Percentiles rank a stretch among this genome's conserved stretches.
phyloP scores from a whole-genome alignment of 2,329 filamentous ascomycete genomes.

The Botrytis fabae region DNA sequence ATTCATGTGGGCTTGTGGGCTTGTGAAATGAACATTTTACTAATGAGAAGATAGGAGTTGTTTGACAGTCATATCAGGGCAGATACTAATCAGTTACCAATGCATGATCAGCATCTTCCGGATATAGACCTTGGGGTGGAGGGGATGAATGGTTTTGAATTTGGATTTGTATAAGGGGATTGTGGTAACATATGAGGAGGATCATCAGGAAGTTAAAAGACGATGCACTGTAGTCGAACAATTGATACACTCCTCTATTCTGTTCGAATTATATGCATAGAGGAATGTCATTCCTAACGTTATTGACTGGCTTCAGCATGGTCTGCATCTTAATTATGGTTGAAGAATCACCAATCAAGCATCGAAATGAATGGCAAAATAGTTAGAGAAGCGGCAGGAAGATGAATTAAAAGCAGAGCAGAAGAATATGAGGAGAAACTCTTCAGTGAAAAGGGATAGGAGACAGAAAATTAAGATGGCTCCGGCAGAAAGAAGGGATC shows the following conservation, averaged over 20 bases:
- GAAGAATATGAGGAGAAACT: background rate
- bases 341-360: background rate
- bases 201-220: background rate
- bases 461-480: too few relatives aligned
- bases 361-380: background rate
- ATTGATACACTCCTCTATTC: background rate
- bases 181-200: background rate
- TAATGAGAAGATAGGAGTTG: background rate
- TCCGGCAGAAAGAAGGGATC: too few relatives aligned
- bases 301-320: background rate
- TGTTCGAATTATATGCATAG: background rate
- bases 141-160: background rate
- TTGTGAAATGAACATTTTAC: background rate
- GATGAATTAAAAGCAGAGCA: background rate
- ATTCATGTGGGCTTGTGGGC: too few relatives aligned
- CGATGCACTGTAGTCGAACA: background rate
- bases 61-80: constrained; percentile 5
- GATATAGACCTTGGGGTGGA: background rate
- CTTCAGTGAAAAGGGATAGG: too few relatives aligned
- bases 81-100: background rate
- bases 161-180: background rate
- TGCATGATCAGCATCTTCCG: background rate
- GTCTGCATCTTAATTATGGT: background rate
- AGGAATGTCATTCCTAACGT: background rate
- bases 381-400: background rate